Percentiles rank a stretch among this genome's conserved stretches.
Evolutionary conservation across 2,329 filamentous ascomycete genomes (phyloP).

Genomic region (Ophiostoma australiae): DNA sequence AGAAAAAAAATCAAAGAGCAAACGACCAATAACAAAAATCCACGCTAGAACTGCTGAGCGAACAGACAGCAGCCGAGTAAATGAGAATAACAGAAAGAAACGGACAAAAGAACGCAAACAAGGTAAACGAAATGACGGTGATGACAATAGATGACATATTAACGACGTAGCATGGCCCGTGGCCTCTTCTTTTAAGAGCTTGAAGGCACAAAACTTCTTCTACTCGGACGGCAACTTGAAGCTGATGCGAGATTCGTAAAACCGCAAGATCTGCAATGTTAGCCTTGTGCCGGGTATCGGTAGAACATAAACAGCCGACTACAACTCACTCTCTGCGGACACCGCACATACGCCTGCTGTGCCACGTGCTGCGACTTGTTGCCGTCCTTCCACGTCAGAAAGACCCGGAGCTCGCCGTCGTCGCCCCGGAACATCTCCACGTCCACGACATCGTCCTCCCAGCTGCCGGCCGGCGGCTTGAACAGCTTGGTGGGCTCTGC

Average conservation of each 20-base stretch:
- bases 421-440: constrained; percentile 71
- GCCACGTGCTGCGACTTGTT: constrained; percentile 70
- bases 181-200: too few relatives aligned
- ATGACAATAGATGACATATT: not conserved
- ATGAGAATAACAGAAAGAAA: not conserved
- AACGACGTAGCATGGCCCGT: not conserved
- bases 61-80: not conserved
- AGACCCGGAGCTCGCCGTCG: constrained; percentile 58
- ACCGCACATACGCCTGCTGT: constrained; percentile 64
- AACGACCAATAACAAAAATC: not conserved
- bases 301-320: not conserved
- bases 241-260: constrained; percentile 55
- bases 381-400: constrained; percentile 68
- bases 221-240: constrained; percentile 25
- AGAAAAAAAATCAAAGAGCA: not conserved
- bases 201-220: not conserved
- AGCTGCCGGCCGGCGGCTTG: constrained; percentile 66
- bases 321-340: constrained; percentile 63
- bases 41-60: too few relatives aligned
- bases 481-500: constrained; percentile 45
- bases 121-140: too few relatives aligned
- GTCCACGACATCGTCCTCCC: constrained; percentile 67
- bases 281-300: not conserved
- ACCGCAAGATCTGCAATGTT: constrained; percentile 50
- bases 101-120: not conserved